Evolutionary conservation across 2,329 filamentous ascomycete species (phyloP), one percentile per base, ranked within the genome.

Genomic region (Aspergillus calidoustus): DNA sequence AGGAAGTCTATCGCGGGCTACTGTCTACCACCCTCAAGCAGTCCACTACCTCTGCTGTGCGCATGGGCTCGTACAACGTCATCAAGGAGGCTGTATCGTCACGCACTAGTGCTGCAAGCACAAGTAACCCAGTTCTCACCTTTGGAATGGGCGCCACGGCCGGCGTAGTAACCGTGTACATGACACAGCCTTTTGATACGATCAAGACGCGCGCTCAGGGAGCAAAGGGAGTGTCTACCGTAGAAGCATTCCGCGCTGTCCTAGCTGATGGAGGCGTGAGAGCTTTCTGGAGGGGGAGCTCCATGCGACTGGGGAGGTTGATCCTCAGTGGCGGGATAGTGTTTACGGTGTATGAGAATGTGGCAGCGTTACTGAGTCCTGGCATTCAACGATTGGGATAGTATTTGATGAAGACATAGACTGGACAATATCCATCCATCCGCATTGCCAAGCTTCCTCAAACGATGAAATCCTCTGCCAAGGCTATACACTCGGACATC

Each of bases 141-240:
- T 90, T 90, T 64, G 84, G 77, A 0, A 89, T 88, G 54, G 88
- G 88, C 0, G 84, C 84, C 0, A 71, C 86, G 0, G 87, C 88
- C 0, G 88, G 88, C 0, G 19, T 49, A 0, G 80, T 89, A 2
- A 90, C 68, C 3, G 69, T 71, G 6, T 34, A 34, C 30, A 11
- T 11, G 1, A 71, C 70, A 38, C 69, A 71, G 41, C 69, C 70
- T 2, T 71, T 72, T 53, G 69, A 72, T 34, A 68, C 69, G 3
- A 61, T 71, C 43, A 89, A 90, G 77, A 90, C 87, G 2, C 77
- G 86, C 50, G 83, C 83, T 25, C 87, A 90, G 71, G 85, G 83
- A 54, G 85, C 86, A 0, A 78, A 80, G 23, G 87, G 85, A 4
- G 83, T 84, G 2, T 84, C 82, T 1, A 87, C 86, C 2, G 72